A percentile compares a stretch with the other conserved stretches of the same genome.
Evolutionary conservation across 2,329 filamentous ascomycete genomes (phyloP).

Genomic region (Coleophoma eucalyptorum): DNA sequence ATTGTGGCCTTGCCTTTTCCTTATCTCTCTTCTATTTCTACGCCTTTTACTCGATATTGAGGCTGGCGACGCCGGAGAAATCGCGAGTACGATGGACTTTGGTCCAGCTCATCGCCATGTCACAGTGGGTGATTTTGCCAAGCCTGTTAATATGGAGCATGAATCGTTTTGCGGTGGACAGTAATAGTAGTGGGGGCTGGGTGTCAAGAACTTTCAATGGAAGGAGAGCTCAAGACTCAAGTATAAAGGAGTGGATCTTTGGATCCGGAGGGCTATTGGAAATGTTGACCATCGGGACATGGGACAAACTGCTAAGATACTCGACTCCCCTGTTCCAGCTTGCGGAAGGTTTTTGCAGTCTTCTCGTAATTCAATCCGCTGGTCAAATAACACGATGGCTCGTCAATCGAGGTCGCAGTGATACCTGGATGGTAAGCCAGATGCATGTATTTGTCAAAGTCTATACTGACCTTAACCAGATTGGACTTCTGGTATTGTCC

Average conservation of each 20-base stretch:
- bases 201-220: slow-evolving; percentile 74
- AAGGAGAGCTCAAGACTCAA: slow-evolving; percentile 60
- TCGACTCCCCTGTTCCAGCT: slow-evolving; percentile 94
- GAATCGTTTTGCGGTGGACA: slow-evolving; percentile 90
- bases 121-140: slow-evolving; percentile 86
- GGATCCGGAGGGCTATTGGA: slow-evolving; percentile 82
- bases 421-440: slow-evolving; percentile 88
- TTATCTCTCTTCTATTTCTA: slow-evolving; percentile 87
- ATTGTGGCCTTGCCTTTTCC: slow-evolving; percentile 91
- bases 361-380: slow-evolving; percentile 90
- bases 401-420: slow-evolving; percentile 87
- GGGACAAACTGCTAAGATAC: slow-evolving; percentile 86
- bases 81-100: slow-evolving; percentile 73
- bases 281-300: slow-evolving; percentile 74
- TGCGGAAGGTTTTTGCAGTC: slow-evolving; percentile 91
- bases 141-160: slow-evolving; percentile 89
- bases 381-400: slow-evolving; percentile 94
- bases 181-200: slow-evolving; percentile 70
- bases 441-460: not conserved
- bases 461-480: slow-evolving; percentile 46
- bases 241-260: slow-evolving; percentile 80
- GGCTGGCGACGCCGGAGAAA: slow-evolving; percentile 73
- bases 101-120: slow-evolving; percentile 64
- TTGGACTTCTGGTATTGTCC: slow-evolving; percentile 80
- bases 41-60: slow-evolving; percentile 78